Conservation (phyloP, 2,329 filamentous ascomycete species). For the Keithomyces neogunnii region DNA sequence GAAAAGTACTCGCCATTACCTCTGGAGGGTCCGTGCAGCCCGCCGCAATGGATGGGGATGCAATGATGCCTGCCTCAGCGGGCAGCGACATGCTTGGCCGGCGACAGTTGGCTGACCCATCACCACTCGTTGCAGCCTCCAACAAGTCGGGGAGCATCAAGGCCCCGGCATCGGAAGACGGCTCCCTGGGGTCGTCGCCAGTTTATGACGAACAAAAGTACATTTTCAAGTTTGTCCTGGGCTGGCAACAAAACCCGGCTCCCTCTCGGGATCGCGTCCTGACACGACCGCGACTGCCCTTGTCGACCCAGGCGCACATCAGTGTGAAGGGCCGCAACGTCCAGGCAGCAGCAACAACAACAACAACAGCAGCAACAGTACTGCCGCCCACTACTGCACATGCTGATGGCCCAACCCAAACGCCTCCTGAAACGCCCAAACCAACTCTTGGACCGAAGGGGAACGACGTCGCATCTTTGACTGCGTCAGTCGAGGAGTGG, state of each 20-base stretch:
- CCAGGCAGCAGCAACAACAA: slow-evolving; percentile 21
- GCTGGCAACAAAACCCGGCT: slow-evolving; percentile 50
- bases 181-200: slow-evolving; percentile 47
- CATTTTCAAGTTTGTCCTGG: slow-evolving; percentile 67
- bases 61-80: background rate
- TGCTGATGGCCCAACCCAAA: background rate
- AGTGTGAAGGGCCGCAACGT: slow-evolving; percentile 19
- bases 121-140: slow-evolving; percentile 3
- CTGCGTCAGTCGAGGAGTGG: slow-evolving; percentile 21
- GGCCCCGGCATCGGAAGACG: slow-evolving; percentile 36
- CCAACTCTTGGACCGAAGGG: background rate
- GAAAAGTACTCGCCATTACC: slow-evolving; percentile 47
- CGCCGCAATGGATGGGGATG: background rate
- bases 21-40: slow-evolving; percentile 12
- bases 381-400: background rate
- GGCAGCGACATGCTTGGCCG: background rate
- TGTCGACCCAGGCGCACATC: slow-evolving; percentile 59
- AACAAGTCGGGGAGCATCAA: slow-evolving; percentile 8
- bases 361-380: no score
- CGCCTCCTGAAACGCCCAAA: background rate
- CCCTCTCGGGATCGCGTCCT: slow-evolving; percentile 54
- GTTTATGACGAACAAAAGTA: slow-evolving; percentile 49
- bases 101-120: background rate
- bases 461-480: slow-evolving; percentile 13
- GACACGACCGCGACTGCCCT: slow-evolving; percentile 59